phyloP scores from a whole-genome alignment of 257 asterid species.

The Nicotiana tomentosiformis region DNA sequence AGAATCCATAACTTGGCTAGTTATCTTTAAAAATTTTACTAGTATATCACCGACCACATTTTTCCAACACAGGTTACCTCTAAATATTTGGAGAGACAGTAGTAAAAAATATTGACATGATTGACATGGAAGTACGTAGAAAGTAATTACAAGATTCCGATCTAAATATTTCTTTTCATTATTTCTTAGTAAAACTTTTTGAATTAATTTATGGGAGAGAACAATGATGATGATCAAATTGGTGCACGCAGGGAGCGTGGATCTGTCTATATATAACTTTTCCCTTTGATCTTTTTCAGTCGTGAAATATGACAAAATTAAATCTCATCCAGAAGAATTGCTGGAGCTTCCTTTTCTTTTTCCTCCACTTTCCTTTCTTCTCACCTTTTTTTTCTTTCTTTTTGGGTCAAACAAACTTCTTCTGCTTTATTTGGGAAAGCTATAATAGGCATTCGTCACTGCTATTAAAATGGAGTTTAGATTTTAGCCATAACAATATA shows the following conservation, averaged over 20 bases:
- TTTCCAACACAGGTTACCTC: not conserved
- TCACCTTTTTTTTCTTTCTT: not conserved
- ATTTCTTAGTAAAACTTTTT: not conserved
- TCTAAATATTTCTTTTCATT: not conserved
- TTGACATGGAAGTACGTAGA: not conserved
- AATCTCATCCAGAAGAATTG: constrained; percentile 6
- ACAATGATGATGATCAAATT: constrained; percentile 4
- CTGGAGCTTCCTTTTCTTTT: constrained; percentile 1
- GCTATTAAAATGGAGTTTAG: not conserved
- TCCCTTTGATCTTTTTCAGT: not conserved
- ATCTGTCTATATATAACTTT: not conserved
- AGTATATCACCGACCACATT: not conserved
- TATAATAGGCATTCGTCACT: not conserved
- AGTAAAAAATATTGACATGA: not conserved
- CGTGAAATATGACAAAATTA: constrained; percentile 4
- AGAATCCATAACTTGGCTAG: not conserved
- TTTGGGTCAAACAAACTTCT: not conserved
- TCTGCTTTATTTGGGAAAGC: not conserved
- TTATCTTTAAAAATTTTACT: too few species aligned
- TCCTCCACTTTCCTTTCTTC: not conserved
- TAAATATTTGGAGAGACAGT: not conserved
- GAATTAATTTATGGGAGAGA: not conserved
- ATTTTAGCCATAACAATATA: not conserved
- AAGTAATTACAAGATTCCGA: not conserved
- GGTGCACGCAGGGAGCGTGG: constrained; percentile 17